Conservation (phyloP, 768 basidiomycete genomes). For the Lentinula sp. region DNA sequence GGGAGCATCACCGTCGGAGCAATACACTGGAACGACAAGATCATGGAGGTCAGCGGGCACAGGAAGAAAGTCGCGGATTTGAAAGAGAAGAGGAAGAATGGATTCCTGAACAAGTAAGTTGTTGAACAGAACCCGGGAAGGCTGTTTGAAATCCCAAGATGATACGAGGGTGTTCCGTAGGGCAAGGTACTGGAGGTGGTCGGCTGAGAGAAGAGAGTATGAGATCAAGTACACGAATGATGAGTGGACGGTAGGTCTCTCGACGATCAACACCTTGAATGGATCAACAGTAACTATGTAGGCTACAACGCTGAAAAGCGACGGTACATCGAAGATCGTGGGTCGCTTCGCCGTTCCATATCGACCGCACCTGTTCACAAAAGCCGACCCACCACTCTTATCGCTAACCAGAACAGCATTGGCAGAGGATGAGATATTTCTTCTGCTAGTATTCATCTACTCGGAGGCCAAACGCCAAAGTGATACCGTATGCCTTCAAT, state of each 20-base stretch:
- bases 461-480: conserved; percentile 33
- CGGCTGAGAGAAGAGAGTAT: conserved; percentile 36
- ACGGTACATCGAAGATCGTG: conserved; percentile 21
- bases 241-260: conserved; percentile 38
- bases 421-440: conserved; percentile 33
- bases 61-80: conserved; percentile 34
- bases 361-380: conserved; percentile 44
- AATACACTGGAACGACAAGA: conserved; percentile 46
- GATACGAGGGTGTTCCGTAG: conserved; percentile 16
- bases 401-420: conserved; percentile 34
- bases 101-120: conserved; percentile 30
- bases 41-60: conserved; percentile 38
- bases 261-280: neutral
- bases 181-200: conserved; percentile 40
- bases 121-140: neutral
- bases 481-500: conserved; percentile 22
- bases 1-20: conserved; percentile 28
- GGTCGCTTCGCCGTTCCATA: conserved; percentile 37
- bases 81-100: conserved; percentile 26
- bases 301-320: conserved; percentile 16
- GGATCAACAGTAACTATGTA: neutral
- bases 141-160: neutral
- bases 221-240: conserved; percentile 33
- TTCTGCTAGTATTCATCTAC: conserved; percentile 33
- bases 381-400: conserved; percentile 31